Evolutionary conservation across 2,329 filamentous ascomycete genomes (phyloP).

Genomic region (Cadophora gregata): DNA sequence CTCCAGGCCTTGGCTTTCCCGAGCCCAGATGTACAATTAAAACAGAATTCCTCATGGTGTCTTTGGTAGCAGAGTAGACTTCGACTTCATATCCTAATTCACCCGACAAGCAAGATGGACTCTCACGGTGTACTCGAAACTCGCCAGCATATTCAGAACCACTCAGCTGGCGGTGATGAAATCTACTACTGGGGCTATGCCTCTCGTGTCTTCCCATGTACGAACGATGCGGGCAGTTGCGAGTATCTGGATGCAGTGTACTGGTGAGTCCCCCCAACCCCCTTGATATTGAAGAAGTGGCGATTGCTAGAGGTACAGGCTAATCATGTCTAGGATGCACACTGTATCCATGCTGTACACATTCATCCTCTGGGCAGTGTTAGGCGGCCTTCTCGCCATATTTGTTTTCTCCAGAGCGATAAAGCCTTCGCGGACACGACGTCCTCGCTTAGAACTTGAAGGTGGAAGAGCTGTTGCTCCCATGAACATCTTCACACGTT

Average conservation of each 20-base stretch:
- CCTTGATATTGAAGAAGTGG: neutral
- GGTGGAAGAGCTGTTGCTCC: conserved; percentile 30
- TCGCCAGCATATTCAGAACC: conserved; percentile 14
- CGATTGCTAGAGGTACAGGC: neutral
- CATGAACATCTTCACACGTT: neutral
- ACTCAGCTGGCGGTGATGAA: conserved; percentile 1
- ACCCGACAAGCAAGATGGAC: neutral
- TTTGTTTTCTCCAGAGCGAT: conserved; percentile 47
- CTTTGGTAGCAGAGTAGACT: neutral
- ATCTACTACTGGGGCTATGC: conserved; percentile 57
- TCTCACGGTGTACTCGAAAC: conserved; percentile 2
- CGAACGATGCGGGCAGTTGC: conserved; percentile 62
- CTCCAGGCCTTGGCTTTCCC: neutral
- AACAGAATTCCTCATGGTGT: neutral
- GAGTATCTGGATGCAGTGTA: conserved; percentile 63
- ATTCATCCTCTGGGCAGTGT: conserved; percentile 61
- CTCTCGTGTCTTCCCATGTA: conserved; percentile 59
- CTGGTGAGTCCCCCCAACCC: conserved; percentile 30
- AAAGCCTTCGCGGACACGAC: conserved; percentile 22
- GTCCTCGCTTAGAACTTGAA: neutral
- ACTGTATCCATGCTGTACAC: conserved; percentile 60
- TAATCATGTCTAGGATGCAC: conserved; percentile 46
- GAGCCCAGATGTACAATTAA: conserved; percentile 14
- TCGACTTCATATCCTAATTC: neutral
- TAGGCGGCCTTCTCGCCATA: conserved; percentile 54